Base-by-base conservation (phyloP, 2,329 filamentous ascomycete species). In the Ceratocystis variospora region DNA sequence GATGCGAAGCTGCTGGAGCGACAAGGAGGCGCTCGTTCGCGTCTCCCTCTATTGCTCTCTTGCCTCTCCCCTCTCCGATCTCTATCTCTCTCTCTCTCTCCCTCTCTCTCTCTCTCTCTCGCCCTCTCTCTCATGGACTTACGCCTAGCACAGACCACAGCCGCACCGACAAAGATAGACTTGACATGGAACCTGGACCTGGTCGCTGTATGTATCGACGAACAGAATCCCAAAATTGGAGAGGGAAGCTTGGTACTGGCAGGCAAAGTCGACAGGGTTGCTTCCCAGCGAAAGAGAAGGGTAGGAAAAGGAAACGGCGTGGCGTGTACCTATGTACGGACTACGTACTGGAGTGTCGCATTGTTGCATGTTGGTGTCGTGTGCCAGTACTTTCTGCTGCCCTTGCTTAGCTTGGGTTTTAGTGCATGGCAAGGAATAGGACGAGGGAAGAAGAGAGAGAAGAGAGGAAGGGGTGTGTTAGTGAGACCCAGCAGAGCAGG, bases 161-260 rank as follows among this genome's bases (percentile, higher is more conserved):
- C 28, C 55, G 55, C 55, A 59, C 55, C 55, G 55, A 59, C 55
- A 59, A 59, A 59, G 55, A 59, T 59, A 59, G 55, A 59, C 55
- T 59, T 59, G 55, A 59, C 55, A 59, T 59, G 28, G 55, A 59
- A 59, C 55, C 28, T 59, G 55, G 55, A 33, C 55, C 55, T n/a
- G 17, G 55, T 59, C 37, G 37, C 25, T 59, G 55, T 37, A 59
- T 59, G 53, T 57, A n/a, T 31, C 3, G 19, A 59, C n/a, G 19
- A 22, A 33, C 25, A 55, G 55, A 59, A 59, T 59, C 55, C 55
- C 55, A 59, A 59, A 59, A 59, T 59, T 59, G 55, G 55, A 31
- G 55, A 59, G 55, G 53, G 53, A 57, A 57, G 53, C 53, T 57
- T 57, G 53, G 53, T 57, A 59, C 55, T 25, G 22, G 55, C 19